Percentiles rank a stretch among this genome's conserved stretches.
phyloP scores from a whole-genome alignment of 495 filamentous ascomycete species.

The Aspergillus heteromorphus region DNA sequence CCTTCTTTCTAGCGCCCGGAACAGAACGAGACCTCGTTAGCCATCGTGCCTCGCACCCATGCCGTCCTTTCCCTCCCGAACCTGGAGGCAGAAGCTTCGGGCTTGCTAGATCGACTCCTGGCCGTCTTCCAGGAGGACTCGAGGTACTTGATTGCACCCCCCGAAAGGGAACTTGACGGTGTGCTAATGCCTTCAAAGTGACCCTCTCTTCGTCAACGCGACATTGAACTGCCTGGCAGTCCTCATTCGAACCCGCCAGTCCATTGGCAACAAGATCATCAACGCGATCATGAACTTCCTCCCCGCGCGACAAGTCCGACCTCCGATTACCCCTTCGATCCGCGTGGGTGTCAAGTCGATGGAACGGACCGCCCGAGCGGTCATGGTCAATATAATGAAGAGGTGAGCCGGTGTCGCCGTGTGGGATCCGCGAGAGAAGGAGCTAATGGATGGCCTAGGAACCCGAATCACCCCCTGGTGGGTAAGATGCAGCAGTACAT shows the following conservation, averaged over 20 bases:
- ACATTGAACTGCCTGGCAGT: constrained; percentile 82
- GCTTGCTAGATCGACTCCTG: constrained; percentile 85
- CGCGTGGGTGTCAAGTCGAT: constrained; percentile 85
- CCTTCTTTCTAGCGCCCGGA: constrained; percentile 58
- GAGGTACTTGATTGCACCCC: constrained; percentile 48
- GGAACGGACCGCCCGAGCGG: constrained; percentile 80
- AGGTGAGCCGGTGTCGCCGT: constrained; percentile 44
- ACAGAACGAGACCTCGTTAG: constrained; percentile 80
- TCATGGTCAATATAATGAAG: constrained; percentile 75
- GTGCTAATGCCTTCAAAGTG: constrained; percentile 43
- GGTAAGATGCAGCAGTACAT: constrained; percentile 76
- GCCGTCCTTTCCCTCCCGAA: constrained; percentile 67
- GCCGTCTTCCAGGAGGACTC: constrained; percentile 77
- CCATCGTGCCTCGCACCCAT: constrained; percentile 79
- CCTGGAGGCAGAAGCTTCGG: constrained; percentile 86
- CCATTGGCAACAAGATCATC: constrained; percentile 77
- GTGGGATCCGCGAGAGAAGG: neutral
- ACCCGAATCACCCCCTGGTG: constrained; percentile 60
- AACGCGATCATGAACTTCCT: constrained; percentile 86
- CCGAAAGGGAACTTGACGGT: no score
- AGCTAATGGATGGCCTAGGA: constrained; percentile 42
- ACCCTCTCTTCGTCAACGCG: constrained; percentile 84
- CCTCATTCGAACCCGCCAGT: constrained; percentile 73
- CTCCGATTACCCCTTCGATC: constrained; percentile 68
- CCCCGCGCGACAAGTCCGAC: constrained; percentile 70